Conservation (phyloP, 345 rosid genomes). For the Reutealis trisperma region DNA sequence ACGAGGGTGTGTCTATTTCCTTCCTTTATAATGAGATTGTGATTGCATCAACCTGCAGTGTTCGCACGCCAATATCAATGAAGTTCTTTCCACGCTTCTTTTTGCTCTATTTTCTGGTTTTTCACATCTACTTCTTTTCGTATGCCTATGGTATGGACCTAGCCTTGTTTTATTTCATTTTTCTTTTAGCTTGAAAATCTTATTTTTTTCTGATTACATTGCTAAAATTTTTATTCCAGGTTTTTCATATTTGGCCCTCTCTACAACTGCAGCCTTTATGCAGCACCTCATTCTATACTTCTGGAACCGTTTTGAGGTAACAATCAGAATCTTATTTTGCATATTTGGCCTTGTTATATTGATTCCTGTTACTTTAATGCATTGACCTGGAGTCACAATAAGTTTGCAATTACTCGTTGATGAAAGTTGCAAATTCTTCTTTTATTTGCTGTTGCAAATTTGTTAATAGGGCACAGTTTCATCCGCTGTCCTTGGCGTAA, state of each 20-base stretch:
- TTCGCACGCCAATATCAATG: conserved; percentile 96
- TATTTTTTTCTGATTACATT: neutral
- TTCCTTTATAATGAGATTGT: conserved; percentile 20
- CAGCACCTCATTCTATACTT: conserved; percentile 93
- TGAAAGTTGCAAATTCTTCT: neutral
- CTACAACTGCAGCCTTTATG: conserved; percentile 93
- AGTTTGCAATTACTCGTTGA: neutral
- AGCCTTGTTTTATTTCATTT: neutral
- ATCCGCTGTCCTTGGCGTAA: neutral
- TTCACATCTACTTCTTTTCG: conserved; percentile 97
- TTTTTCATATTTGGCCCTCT: conserved; percentile 88
- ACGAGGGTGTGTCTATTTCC: neutral
- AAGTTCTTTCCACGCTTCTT: conserved; percentile 99
- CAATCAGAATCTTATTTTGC: neutral
- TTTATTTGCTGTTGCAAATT: neutral
- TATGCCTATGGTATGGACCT: conserved; percentile 73
- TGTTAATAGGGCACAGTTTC: neutral
- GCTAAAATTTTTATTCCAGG: conserved; percentile 45
- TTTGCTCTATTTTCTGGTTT: conserved; percentile 91
- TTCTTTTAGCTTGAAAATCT: neutral
- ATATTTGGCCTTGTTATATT: neutral
- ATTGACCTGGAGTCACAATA: neutral
- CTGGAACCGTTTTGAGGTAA: conserved; percentile 99
- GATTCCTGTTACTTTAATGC: neutral
- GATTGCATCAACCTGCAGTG: conserved; percentile 55